Conservation (phyloP, 1,139 yeast species). For the Saccharomyces hybrid region DNA sequence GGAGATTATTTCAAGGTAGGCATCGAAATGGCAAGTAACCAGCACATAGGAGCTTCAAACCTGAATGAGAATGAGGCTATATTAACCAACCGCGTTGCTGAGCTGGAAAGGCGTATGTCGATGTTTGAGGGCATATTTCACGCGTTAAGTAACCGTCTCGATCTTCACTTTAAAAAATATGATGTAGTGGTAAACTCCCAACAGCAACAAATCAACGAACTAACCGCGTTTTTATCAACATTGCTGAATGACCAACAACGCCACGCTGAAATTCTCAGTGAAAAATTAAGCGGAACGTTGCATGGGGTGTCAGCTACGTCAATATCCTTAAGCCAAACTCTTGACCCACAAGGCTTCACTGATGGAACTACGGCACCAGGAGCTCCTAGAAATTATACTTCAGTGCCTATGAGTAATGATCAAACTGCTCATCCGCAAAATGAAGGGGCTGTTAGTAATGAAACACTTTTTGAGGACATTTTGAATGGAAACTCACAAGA, state of each 20-base stretch:
- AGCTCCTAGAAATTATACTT: not conserved
- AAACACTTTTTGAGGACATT: not conserved
- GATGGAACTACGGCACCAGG: constrained; percentile 1
- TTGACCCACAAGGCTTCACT: not conserved
- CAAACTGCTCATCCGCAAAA: not conserved
- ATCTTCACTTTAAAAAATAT: constrained; percentile 29
- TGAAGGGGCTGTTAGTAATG: not conserved
- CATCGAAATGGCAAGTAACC: constrained; percentile 1
- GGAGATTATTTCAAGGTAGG: not conserved
- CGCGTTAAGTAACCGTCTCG: constrained; percentile 26
- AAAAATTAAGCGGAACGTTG: constrained; percentile 20
- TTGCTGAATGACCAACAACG: constrained; percentile 26
- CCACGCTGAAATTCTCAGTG: constrained; percentile 22
- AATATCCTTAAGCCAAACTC: constrained; percentile 9
- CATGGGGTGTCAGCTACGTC: constrained; percentile 21
- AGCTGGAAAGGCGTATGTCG: constrained; percentile 24
- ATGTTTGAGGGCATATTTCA: constrained; percentile 29
- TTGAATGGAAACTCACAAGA: not conserved
- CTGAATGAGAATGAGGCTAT: constrained; percentile 9
- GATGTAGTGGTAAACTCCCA: constrained; percentile 26
- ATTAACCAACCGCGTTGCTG: constrained; percentile 19
- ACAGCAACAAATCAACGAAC: constrained; percentile 28
- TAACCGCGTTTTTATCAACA: constrained; percentile 22
- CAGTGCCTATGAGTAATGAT: not conserved
- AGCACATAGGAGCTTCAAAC: not conserved